Evolutionary conservation across 441 rosid genomes (phyloP).

Genomic region (Eutrema salsugineum): DNA sequence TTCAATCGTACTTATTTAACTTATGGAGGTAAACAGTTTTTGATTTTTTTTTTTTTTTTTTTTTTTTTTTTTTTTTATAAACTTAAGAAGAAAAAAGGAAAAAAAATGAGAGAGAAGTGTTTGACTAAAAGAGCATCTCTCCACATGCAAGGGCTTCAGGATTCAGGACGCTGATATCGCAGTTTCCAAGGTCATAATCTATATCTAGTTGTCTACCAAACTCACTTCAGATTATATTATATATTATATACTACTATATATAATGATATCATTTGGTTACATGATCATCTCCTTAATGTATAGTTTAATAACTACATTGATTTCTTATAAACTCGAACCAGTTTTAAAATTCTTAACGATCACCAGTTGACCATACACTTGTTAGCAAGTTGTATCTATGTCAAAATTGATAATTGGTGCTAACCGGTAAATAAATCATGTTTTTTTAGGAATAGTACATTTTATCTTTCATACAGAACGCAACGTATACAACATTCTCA

Average conservation of each 20-base stretch:
- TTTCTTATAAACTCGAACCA: neutral
- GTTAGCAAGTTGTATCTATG: neutral
- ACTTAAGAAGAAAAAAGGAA: too few species aligned
- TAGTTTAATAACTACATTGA: neutral
- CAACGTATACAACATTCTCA: neutral
- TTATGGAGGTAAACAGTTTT: constrained; percentile 12
- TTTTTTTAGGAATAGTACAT: neutral
- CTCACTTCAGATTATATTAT: constrained; percentile 1
- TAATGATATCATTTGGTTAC: neutral
- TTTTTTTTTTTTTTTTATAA: too few species aligned
- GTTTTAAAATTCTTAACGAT: neutral
- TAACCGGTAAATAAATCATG: neutral
- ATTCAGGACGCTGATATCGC: constrained; percentile 25
- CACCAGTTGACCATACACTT: constrained; percentile 3
- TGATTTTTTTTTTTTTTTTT: too few species aligned
- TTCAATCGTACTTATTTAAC: neutral
- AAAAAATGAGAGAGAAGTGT: neutral
- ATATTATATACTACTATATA: neutral
- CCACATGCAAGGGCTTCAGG: constrained; percentile 31
- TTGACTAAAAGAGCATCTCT: constrained; percentile 33
- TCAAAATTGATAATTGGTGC: constrained; percentile 12
- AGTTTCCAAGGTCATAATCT: constrained; percentile 27
- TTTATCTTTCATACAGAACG: neutral
- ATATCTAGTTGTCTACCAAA: constrained; percentile 22
- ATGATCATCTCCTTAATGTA: neutral